Conservation (phyloP, 73 alveolate species). For the Paramecium sonneborni region DNA sequence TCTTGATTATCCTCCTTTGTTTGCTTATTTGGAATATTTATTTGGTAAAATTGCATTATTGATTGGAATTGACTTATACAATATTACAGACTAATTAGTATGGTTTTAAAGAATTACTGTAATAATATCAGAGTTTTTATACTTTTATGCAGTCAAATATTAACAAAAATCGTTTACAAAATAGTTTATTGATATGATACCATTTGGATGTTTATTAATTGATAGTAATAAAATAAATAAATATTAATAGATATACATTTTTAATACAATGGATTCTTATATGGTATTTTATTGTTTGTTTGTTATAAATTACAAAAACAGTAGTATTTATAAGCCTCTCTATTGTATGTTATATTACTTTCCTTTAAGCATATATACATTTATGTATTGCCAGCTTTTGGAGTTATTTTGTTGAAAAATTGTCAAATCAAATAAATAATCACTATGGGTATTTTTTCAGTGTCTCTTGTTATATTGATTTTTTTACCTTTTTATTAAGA, state of each 20-base stretch:
- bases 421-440: slow-evolving; percentile 66
- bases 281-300: slow-evolving; percentile 66
- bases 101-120: slow-evolving; percentile 83
- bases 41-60: slow-evolving; percentile 77
- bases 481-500: slow-evolving; percentile 80
- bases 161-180: slow-evolving; percentile 20
- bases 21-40: slow-evolving; percentile 89
- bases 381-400: slow-evolving; percentile 84
- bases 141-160: slow-evolving; percentile 71
- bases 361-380: slow-evolving; percentile 85
- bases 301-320: slow-evolving; percentile 53
- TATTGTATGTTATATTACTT: slow-evolving; percentile 71
- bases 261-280: slow-evolving; percentile 85
- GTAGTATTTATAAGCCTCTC: slow-evolving; percentile 74
- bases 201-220: slow-evolving; percentile 78
- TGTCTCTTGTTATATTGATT: slow-evolving; percentile 63
- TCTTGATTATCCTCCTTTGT: slow-evolving; percentile 93
- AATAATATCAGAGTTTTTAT: slow-evolving; percentile 81
- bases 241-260: slow-evolving; percentile 76
- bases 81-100: slow-evolving; percentile 66
- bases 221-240: slow-evolving; percentile 64
- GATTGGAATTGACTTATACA: slow-evolving; percentile 72
- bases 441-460: slow-evolving; percentile 63
- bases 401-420: slow-evolving; percentile 70
- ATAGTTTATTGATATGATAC: slow-evolving; percentile 36